Evolutionary conservation across 371 early-diverging fungal species (phyloP), one percentile per base, ranked within the genome.

Genomic region (Mucor plumbeus): DNA sequence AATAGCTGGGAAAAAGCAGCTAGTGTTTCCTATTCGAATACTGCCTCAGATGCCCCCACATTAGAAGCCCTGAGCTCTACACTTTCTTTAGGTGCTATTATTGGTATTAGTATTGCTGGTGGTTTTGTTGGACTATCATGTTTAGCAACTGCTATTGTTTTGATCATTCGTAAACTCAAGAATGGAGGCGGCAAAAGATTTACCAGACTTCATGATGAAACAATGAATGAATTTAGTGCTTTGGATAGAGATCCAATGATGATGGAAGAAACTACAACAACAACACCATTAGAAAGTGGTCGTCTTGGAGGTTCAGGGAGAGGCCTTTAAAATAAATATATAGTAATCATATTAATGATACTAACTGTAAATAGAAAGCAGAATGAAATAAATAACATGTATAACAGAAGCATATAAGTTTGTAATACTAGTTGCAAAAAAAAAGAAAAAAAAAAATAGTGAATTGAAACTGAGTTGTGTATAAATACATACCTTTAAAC

Each of bases 91-190:
- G 66, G 39, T 7, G 71, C 61, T 17, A 69, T 68, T 38, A 72
- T 75, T 64, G 75, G 69, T 13, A 57, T 66, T 7, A 65, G 71
- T 58, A 56, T 71, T 35, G 72, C 58, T 3, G 72, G 75, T 36
- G 71, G 72, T 11, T 5, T 75, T 47, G 48, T 75, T n/a, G 72
- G 39, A 7, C 43, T 71, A 10, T 58, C 72, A 2, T 75, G 71
- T 44, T 53, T 69, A 33, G 67, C 64, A 13, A 72, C 68, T 15
- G 47, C 34, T 2, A 19, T 63, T 13, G 38, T 66, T 2, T 17
- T 65, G 3, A 5, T 72, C 4, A 62, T 62, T 38, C 72, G 69
- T 40, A 75, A 66, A 61, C 38, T 68, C 47, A 75, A 72, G 26
- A 26, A 71, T 41, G 39, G 55, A 17, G 43, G 50, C 8, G 41